Percentiles rank a stretch among this genome's conserved stretches.
phyloP scores from a whole-genome alignment of 2,329 filamentous ascomycete species.

The Calonectria pseudoreteaudii region DNA sequence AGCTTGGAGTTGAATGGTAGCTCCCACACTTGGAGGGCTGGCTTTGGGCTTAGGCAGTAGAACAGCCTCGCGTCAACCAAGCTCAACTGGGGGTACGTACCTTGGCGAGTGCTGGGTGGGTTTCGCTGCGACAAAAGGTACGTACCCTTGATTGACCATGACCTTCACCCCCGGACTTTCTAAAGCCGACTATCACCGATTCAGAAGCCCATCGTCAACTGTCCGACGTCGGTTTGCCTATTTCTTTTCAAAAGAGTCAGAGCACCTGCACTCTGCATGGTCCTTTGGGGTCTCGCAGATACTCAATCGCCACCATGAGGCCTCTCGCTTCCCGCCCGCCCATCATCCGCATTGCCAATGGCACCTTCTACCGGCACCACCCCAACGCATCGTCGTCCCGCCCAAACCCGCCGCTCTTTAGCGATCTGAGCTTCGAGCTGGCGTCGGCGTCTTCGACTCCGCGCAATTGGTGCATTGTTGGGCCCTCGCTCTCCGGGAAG shows the following conservation, averaged over 20 bases:
- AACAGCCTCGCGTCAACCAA: conserved; percentile 43
- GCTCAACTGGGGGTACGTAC: conserved; percentile 34
- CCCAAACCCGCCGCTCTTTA: conserved; percentile 80
- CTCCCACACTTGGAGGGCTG: conserved; percentile 21
- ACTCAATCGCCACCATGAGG: conserved; percentile 49
- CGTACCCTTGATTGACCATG: conserved; percentile 25
- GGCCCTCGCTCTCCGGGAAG: conserved; percentile 81
- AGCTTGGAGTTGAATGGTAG: conserved; percentile 19
- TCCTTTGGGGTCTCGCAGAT: neutral
- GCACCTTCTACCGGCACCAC: conserved; percentile 85
- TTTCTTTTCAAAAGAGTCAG: neutral
- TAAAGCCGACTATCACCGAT: conserved; percentile 28
- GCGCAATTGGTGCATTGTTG: conserved; percentile 87
- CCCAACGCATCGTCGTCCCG: conserved; percentile 64
- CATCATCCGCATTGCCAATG: conserved; percentile 79
- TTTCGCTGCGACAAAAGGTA: conserved; percentile 16
- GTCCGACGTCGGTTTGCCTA: conserved; percentile 33
- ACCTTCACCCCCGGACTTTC: conserved; percentile 11
- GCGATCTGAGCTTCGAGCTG: conserved; percentile 76
- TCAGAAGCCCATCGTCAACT: conserved; percentile 11
- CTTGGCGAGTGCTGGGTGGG: neutral
- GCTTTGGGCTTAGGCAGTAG: conserved; percentile 40
- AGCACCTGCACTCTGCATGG: conserved; percentile 22
- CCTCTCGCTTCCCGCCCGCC: conserved; percentile 58
- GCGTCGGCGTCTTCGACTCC: conserved; percentile 63